A percentile compares a stretch with the other conserved stretches of the same genome.
These are phyloP conservation scores for Boletales sp. DNA, from an alignment of 768 basidiomycete species.

Conservation along the genomic window DNA sequence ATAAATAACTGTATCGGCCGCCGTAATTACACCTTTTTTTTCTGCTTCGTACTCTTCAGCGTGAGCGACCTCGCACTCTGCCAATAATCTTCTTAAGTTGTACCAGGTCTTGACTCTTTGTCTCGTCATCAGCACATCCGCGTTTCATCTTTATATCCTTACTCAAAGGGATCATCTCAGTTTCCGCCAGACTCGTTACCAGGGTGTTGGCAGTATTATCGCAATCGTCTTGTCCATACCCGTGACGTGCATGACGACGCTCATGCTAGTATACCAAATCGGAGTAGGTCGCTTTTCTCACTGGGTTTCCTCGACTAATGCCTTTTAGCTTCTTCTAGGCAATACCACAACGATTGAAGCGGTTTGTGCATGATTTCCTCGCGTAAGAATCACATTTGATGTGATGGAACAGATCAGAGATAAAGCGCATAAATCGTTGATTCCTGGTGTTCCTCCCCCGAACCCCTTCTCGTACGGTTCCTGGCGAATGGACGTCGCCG, in stretches of 20 bases:
- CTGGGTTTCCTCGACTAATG: conserved; percentile 1
- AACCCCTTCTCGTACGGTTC: conserved; percentile 87
- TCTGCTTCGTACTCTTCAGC: conserved; percentile 69
- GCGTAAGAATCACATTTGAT: conserved; percentile 4
- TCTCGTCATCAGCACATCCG: conserved; percentile 79
- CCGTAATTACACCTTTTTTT: conserved; percentile 93
- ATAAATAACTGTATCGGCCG: conserved; percentile 95
- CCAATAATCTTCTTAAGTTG: conserved; percentile 5
- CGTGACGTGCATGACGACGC: conserved; percentile 76
- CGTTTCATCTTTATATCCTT: conserved; percentile 72
- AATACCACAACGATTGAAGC: conserved; percentile 96
- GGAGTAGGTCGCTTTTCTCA: conserved; percentile 54
- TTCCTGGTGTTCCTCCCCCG: conserved; percentile 60
- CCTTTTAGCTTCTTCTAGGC: conserved; percentile 63
- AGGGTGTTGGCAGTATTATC: conserved; percentile 75
- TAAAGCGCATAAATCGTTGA: conserved; percentile 70
- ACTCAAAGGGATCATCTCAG: conserved; percentile 47
- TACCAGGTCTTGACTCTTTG: conserved; percentile 65
- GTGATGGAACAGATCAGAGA: conserved; percentile 64
- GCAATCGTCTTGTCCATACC: conserved; percentile 69
- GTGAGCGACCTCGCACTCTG: conserved; percentile 42
- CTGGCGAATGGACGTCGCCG: conserved; percentile 69
- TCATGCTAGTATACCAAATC: conserved; percentile 73
- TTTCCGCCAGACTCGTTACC: conserved; percentile 43
- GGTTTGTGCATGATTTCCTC: conserved; percentile 41